Conservation (phyloP, 2,329 filamentous ascomycete genomes). For the Lasiodiplodia sp. region DNA sequence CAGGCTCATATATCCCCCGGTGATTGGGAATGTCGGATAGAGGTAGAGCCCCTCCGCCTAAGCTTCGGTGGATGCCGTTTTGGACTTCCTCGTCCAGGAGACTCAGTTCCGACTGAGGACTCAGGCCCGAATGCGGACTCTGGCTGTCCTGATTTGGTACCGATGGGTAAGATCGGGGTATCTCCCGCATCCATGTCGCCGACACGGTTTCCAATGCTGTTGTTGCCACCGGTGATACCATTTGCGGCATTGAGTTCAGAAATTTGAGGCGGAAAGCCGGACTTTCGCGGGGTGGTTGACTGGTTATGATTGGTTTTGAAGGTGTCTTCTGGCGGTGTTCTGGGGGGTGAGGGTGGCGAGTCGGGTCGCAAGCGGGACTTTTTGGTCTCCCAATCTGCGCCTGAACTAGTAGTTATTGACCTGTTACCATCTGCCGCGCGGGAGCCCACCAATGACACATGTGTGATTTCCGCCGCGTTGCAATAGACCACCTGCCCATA, state of each 20-base stretch:
- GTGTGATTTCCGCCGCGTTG: neutral
- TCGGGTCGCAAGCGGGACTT: constrained; percentile 22
- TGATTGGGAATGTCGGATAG: constrained; percentile 21
- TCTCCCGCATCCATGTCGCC: constrained; percentile 6
- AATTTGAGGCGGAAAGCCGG: constrained; percentile 19
- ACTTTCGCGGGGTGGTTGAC: neutral
- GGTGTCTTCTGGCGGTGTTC: constrained; percentile 22
- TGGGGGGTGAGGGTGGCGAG: constrained; percentile 27
- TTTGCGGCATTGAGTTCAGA: constrained; percentile 11
- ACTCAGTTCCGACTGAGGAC: constrained; percentile 18
- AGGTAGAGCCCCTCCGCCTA: constrained; percentile 26
- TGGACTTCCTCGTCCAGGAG: constrained; percentile 29
- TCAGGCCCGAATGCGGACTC: constrained; percentile 19
- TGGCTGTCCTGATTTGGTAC: constrained; percentile 7
- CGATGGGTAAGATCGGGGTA: constrained; percentile 11
- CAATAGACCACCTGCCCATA: neutral
- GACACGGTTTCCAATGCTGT: constrained; percentile 5
- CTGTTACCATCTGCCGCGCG: constrained; percentile 22
- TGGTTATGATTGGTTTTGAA: constrained; percentile 4
- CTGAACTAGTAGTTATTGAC: constrained; percentile 30
- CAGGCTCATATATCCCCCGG: constrained; percentile 22
- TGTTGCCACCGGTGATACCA: neutral
- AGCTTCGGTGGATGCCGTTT: constrained; percentile 31
- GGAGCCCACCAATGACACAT: constrained; percentile 5
- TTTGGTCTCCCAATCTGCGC: constrained; percentile 14